Evolutionary conservation across 1,284 basidiomycete genomes (phyloP).

Genomic region (Fomes fomentarius): DNA sequence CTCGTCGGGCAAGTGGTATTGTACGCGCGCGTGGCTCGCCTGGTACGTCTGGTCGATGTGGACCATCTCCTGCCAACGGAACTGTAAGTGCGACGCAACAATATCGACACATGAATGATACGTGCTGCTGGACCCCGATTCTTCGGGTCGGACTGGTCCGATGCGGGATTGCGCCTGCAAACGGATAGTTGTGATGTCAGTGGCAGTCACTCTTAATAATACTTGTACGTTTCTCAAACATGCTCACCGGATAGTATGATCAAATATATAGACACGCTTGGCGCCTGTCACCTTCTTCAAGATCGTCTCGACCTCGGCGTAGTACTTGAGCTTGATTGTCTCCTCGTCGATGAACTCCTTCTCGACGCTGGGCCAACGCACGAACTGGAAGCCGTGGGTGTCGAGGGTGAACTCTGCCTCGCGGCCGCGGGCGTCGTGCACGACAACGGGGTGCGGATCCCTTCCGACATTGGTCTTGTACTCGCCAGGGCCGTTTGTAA

Average conservation of each 20-base stretch:
- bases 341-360: conserved; percentile 46
- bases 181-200: not conserved
- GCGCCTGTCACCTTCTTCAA: conserved; percentile 45
- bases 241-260: conserved; percentile 44
- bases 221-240: too few relatives aligned
- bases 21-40: conserved; percentile 52
- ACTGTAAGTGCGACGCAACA: too few relatives aligned
- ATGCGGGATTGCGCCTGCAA: conserved; percentile 18
- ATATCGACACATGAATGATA: too few relatives aligned
- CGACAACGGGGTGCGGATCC: conserved; percentile 25
- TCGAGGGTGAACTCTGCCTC: conserved; percentile 39
- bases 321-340: conserved; percentile 40
- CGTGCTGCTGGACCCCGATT: conserved; percentile 39
- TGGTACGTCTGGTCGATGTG: conserved; percentile 62
- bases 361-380: conserved; percentile 34
- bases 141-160: conserved; percentile 6
- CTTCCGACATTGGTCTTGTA: conserved; percentile 26
- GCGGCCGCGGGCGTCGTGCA: conserved; percentile 36
- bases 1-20: conserved; percentile 44
- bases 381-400: conserved; percentile 44
- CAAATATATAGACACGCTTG: conserved; percentile 46
- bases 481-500: conserved; percentile 25
- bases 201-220: conserved; percentile 27
- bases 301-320: conserved; percentile 47
- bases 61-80: conserved; percentile 32